Percentiles rank a stretch among this genome's conserved stretches.
phyloP scores from a whole-genome alignment of 441 rosid species.

The Eutrema salsugineum region DNA sequence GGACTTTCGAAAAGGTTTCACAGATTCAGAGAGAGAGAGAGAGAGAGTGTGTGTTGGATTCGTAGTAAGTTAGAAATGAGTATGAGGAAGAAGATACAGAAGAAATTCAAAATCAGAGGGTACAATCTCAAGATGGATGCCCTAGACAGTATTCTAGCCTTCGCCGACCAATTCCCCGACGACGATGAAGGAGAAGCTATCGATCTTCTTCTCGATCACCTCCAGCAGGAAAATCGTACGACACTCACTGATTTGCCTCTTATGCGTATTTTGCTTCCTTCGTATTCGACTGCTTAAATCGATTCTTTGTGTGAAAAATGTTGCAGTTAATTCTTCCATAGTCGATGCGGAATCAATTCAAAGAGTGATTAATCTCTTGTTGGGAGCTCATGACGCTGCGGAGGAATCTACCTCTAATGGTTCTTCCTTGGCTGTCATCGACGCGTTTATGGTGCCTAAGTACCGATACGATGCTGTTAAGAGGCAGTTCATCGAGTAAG shows the following conservation, averaged over 20 bases:
- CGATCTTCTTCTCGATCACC: constrained; percentile 78
- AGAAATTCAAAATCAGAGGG: constrained; percentile 77
- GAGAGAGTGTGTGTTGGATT: not conserved
- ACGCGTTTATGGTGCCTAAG: constrained; percentile 80
- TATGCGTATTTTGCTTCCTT: not conserved
- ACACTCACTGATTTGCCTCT: not conserved
- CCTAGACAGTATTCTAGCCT: constrained; percentile 2
- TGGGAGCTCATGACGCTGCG: constrained; percentile 63
- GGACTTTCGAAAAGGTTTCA: not conserved
- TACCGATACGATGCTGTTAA: constrained; percentile 68
- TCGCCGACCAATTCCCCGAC: constrained; percentile 54
- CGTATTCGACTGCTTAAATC: not conserved
- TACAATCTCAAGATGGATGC: constrained; percentile 46
- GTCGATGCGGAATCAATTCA: constrained; percentile 67
- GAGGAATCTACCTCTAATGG: constrained; percentile 41
- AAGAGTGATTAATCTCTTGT: constrained; percentile 45
- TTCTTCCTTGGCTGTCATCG: constrained; percentile 56
- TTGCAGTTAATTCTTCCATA: constrained; percentile 61
- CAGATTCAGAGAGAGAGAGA: not conserved
- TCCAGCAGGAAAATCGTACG: constrained; percentile 55
- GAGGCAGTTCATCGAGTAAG: constrained; percentile 76
- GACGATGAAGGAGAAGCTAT: constrained; percentile 67
- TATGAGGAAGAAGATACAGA: constrained; percentile 63
- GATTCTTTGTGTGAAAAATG: constrained; percentile 4
- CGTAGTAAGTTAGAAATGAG: not conserved